Base-by-base conservation (phyloP, 2,329 filamentous ascomycete genomes). In the Pseudocercospora musae region DNA sequence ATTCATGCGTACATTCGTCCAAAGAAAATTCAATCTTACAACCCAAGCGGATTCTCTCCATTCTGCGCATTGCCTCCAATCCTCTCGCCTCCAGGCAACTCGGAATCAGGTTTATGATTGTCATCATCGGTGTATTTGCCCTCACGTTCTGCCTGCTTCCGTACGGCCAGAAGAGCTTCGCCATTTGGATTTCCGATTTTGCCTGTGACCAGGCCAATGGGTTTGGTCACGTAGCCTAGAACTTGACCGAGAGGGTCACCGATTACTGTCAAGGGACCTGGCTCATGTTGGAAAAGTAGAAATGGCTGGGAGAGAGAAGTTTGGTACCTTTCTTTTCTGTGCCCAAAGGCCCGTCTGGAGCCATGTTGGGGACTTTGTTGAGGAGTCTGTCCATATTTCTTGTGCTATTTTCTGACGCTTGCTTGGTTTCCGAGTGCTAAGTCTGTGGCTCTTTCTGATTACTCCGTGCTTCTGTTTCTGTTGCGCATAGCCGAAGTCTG, bases 41-140 rank as follows among this genome's bases (percentile, higher is more conserved):
- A 60, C 2, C 74, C 73, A 37, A 76, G 59, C 49, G 74, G 74
- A 62, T 76, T 76, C 68, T 72, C 67, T 9, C 71, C 74, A 20
- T 65, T 73, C 70, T 76, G 74, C 56, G 67, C 58, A 29, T 76
- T 75, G 8, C 73, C 74, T 10, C 74, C 74, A 23, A 76, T 72
- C 53, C 70, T 66, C 64, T 73, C 65, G 3, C 68, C 72, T 27
- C 72, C 72, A 4, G 69, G 68, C 60, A 68, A 55, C 20, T 74
- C 69, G 21, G 63, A 59, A 49, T 72, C 63, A 11, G 63, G 18
- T 57, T 71, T 66, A 13, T 59, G 63, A 58, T 67, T 68, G n/a
- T 69, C 63, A 18, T 69, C 59, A 6, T 66, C 59, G 21, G 62
- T 63, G 44, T 66, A 70, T 18, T 67, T 71, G 7, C 67, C 56